phyloP scores from a whole-genome alignment of 2,329 filamentous ascomycete species.

The Tetracladium maxilliforme region DNA sequence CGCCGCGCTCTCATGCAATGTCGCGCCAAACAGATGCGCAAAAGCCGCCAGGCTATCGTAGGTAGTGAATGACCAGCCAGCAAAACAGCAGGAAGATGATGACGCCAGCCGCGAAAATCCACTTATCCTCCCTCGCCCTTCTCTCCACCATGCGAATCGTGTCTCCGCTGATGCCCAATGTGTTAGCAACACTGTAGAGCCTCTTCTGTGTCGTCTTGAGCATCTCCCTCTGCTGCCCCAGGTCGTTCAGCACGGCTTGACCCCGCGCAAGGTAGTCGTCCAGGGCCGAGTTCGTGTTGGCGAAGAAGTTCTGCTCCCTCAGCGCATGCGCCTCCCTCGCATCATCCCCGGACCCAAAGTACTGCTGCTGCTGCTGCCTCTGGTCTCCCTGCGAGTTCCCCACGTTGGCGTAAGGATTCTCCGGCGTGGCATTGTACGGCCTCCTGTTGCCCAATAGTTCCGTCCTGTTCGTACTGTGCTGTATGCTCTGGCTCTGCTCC shows the following conservation, averaged over 20 bases:
- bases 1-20: too few relatives aligned
- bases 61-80: slow-evolving; percentile 75
- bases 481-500: slow-evolving; percentile 59
- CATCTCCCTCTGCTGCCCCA: slow-evolving; percentile 84
- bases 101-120: slow-evolving; percentile 87
- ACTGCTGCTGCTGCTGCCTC: slow-evolving; percentile 10
- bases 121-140: slow-evolving; percentile 87
- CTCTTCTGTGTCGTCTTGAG: slow-evolving; percentile 86
- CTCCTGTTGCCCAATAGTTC: slow-evolving; percentile 80
- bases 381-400: slow-evolving; percentile 9
- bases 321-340: slow-evolving; percentile 70
- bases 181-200: slow-evolving; percentile 87
- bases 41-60: slow-evolving; percentile 34
- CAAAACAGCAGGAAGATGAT: slow-evolving; percentile 82
- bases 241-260: slow-evolving; percentile 75
- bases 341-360: slow-evolving; percentile 38
- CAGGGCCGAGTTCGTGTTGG: slow-evolving; percentile 66
- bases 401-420: slow-evolving; percentile 75
- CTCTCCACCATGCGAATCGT: slow-evolving; percentile 96
- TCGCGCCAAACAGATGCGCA: too few relatives aligned
- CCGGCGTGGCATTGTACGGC: slow-evolving; percentile 66
- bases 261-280: slow-evolving; percentile 92
- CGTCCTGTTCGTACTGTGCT: slow-evolving; percentile 49
- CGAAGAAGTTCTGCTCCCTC: slow-evolving; percentile 79
- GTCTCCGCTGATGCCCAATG: slow-evolving; percentile 81